phyloP scores from a whole-genome alignment of 2,329 filamentous ascomycete genomes.

The Chaetomiaceae sp. region DNA sequence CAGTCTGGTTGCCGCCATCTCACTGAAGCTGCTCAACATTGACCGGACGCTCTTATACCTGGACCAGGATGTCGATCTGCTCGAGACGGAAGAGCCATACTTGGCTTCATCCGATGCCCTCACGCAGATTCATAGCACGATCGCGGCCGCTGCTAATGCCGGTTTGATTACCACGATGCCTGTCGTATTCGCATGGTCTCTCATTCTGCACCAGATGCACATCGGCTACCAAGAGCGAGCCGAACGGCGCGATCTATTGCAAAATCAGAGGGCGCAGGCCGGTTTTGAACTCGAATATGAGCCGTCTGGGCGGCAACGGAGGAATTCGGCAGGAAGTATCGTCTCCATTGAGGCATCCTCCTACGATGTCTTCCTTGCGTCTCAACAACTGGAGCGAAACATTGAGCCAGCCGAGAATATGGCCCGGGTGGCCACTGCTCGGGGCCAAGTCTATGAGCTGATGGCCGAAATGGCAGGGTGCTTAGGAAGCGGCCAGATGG shows the following conservation, averaged over 20 bases:
- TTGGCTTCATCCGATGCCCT: slow-evolving; percentile 66
- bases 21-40: slow-evolving; percentile 67
- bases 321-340: slow-evolving; percentile 59
- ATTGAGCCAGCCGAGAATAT: slow-evolving; percentile 48
- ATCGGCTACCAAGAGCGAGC: slow-evolving; percentile 58
- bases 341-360: slow-evolving; percentile 58
- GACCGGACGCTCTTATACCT: slow-evolving; percentile 53
- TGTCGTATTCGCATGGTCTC: slow-evolving; percentile 74
- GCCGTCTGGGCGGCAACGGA: slow-evolving; percentile 37
- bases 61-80: slow-evolving; percentile 45
- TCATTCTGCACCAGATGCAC: slow-evolving; percentile 68
- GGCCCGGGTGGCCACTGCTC: slow-evolving; percentile 45
- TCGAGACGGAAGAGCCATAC: slow-evolving; percentile 52
- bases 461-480: slow-evolving; percentile 47
- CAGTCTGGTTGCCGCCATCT: slow-evolving; percentile 65
- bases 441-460: slow-evolving; percentile 51
- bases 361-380: slow-evolving; percentile 55
- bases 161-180: slow-evolving; percentile 63
- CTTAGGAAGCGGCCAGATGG: slow-evolving; percentile 42
- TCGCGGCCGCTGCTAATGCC: slow-evolving; percentile 55
- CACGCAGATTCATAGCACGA: slow-evolving; percentile 67
- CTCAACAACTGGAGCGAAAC: slow-evolving; percentile 47
- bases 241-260: slow-evolving; percentile 54
- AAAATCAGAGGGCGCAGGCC: slow-evolving; percentile 56
- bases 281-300: slow-evolving; percentile 48